Conservation (phyloP, 495 filamentous ascomycete species). For the Neurospora sp. region DNA sequence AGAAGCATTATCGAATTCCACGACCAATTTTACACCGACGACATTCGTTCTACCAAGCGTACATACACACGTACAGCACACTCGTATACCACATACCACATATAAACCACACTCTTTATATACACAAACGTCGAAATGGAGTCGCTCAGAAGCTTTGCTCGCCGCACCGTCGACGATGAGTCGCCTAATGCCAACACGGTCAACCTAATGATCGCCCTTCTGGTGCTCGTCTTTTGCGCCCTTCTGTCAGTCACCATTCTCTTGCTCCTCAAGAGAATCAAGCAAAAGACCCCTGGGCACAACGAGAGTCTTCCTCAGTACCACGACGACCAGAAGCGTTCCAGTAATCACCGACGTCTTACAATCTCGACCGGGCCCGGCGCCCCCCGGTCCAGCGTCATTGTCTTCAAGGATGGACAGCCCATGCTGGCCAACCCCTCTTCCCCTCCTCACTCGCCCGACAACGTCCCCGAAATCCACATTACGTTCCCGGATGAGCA, state of each 20-base stretch:
- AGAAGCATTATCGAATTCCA: background rate
- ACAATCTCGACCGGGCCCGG: conserved; percentile 50
- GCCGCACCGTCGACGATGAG: conserved; percentile 39
- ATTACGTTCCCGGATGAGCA: conserved; percentile 97
- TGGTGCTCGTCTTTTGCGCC: conserved; percentile 63
- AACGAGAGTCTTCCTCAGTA: conserved; percentile 48
- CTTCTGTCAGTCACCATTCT: conserved; percentile 57
- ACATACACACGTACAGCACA: background rate
- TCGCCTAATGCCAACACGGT: conserved; percentile 42
- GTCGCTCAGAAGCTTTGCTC: conserved; percentile 37
- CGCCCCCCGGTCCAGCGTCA: conserved; percentile 60
- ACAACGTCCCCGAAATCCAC: conserved; percentile 81
- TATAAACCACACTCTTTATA: background rate
- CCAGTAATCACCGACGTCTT: conserved; percentile 32
- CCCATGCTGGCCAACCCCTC: conserved; percentile 63
- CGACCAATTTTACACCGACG: background rate
- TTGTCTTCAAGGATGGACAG: conserved; percentile 62
- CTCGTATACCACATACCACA: background rate
- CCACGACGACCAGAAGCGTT: conserved; percentile 33
- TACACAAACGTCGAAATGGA: conserved; percentile 32
- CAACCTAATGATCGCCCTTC: conserved; percentile 67
- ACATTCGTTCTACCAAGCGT: background rate
- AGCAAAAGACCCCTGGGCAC: conserved; percentile 20
- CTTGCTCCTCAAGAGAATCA: conserved; percentile 55
- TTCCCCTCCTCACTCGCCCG: conserved; percentile 68